Evolutionary conservation across 495 filamentous ascomycete species (phyloP).

Genomic region (Neurospora sp.): DNA sequence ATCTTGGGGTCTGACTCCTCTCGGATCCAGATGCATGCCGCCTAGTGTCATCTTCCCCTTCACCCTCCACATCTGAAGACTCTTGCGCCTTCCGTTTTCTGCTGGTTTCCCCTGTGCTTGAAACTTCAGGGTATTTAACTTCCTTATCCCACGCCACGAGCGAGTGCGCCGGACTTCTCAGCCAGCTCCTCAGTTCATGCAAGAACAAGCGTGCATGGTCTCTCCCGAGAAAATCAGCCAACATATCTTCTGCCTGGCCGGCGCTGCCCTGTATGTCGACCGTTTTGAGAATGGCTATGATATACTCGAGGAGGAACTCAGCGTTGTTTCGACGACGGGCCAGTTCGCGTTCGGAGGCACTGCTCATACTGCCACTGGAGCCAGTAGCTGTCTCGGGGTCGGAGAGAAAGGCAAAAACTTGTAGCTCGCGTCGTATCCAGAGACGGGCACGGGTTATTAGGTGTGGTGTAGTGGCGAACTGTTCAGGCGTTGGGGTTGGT

Average conservation of each 20-base stretch:
- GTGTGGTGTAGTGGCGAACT: slow-evolving; percentile 52
- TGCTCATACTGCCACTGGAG: slow-evolving; percentile 16
- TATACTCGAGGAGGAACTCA: slow-evolving; percentile 84
- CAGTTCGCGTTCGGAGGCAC: slow-evolving; percentile 22
- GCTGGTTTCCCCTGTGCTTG: not conserved
- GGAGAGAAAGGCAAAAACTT: slow-evolving; percentile 70
- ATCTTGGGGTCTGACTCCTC: not conserved
- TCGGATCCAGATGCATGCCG: not conserved
- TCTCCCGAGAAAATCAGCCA: slow-evolving; percentile 77
- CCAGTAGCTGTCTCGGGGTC: slow-evolving; percentile 2
- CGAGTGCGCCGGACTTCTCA: slow-evolving; percentile 63
- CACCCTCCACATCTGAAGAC: not conserved
- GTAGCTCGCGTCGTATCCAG: slow-evolving; percentile 81
- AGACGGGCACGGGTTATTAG: slow-evolving; percentile 73
- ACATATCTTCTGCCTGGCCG: slow-evolving; percentile 74
- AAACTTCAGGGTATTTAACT: slow-evolving; percentile 53
- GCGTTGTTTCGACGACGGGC: slow-evolving; percentile 58
- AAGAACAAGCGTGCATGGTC: slow-evolving; percentile 71
- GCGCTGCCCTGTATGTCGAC: slow-evolving; percentile 80
- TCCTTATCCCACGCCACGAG: slow-evolving; percentile 71
- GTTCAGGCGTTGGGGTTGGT: slow-evolving; percentile 59
- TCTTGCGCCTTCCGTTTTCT: not conserved
- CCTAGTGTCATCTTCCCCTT: not conserved
- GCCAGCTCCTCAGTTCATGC: slow-evolving; percentile 73
- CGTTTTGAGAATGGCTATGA: slow-evolving; percentile 78